Conservation (phyloP, 139 green algal genomes). For the Chlorokybus atmophyticus region DNA sequence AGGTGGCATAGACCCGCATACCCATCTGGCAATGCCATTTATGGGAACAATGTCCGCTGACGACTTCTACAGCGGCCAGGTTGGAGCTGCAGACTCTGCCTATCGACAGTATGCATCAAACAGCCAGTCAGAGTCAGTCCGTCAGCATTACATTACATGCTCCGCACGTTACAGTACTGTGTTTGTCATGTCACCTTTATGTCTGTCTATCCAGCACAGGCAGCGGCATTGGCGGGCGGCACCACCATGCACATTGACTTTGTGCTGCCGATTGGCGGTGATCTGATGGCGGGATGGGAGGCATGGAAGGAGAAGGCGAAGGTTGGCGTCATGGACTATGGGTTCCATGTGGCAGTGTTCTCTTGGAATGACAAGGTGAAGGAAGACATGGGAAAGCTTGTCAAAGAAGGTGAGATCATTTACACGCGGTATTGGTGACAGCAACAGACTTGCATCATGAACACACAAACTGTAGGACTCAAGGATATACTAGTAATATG, state of each 20-base stretch:
- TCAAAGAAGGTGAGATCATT: constrained; percentile 26
- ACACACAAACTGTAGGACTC: no score
- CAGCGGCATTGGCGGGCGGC: constrained; percentile 74
- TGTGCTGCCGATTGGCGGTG: constrained; percentile 63
- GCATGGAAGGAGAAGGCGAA: constrained; percentile 32
- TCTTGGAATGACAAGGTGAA: constrained; percentile 61
- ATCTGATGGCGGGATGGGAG: constrained; percentile 43
- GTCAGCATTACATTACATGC: no score
- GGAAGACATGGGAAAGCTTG: constrained; percentile 60
- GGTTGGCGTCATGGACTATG: constrained; percentile 74
- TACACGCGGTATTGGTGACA: no score
- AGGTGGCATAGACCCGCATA: constrained; percentile 93
- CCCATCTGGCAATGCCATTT: constrained; percentile 90
- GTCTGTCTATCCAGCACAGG: no score
- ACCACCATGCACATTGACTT: constrained; percentile 97
- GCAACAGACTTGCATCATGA: no score
- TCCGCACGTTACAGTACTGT: no score
- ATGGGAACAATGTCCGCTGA: constrained; percentile 68
- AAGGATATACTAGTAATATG: no score
- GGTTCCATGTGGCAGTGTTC: constrained; percentile 91
- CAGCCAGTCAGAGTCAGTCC: no score
- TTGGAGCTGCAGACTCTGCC: neutral
- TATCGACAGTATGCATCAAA: neutral
- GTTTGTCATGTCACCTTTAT: no score
- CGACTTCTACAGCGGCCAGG: constrained; percentile 51